These are phyloP conservation scores for Didymella keratinophila DNA, from an alignment of 2,329 filamentous ascomycete genomes.

Conservation along the genomic window DNA sequence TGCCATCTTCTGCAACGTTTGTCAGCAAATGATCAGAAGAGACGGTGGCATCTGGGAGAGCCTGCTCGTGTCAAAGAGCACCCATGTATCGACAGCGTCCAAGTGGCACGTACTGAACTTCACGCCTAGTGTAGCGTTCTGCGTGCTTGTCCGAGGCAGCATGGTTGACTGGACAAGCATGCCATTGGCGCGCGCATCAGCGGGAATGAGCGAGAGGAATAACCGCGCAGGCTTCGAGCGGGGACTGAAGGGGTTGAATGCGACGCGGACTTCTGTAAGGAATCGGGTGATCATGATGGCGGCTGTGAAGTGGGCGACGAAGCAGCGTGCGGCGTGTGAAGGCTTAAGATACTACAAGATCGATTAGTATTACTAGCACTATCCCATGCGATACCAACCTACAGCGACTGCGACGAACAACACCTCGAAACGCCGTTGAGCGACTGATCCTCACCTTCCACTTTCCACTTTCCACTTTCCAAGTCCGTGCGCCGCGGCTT, in stretches of 20 bases:
- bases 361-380: neutral
- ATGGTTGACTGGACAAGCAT: slow-evolving; percentile 82
- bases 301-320: slow-evolving; percentile 5
- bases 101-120: slow-evolving; percentile 77
- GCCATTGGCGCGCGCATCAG: slow-evolving; percentile 73
- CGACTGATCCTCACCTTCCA: slow-evolving; percentile 13
- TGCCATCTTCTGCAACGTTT: slow-evolving; percentile 78
- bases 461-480: slow-evolving; percentile 13
- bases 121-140: slow-evolving; percentile 73
- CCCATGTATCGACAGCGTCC: neutral
- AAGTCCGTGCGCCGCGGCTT: slow-evolving; percentile 32
- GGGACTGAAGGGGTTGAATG: slow-evolving; percentile 90
- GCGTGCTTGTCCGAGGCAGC: slow-evolving; percentile 72
- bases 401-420: slow-evolving; percentile 4
- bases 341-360: neutral
- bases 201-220: slow-evolving; percentile 85
- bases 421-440: neutral
- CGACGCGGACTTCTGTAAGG: slow-evolving; percentile 82
- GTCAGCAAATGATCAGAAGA: slow-evolving; percentile 25
- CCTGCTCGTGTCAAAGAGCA: neutral
- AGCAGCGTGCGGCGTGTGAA: neutral
- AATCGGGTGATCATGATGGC: slow-evolving; percentile 80
- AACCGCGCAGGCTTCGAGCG: slow-evolving; percentile 83
- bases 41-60: neutral
- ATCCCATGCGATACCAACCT: neutral